A percentile compares a stretch with the other conserved stretches of the same genome.
Evolutionary conservation across 805 yeast species (phyloP).

Genomic region (Sungouiozyma intestinalis): DNA sequence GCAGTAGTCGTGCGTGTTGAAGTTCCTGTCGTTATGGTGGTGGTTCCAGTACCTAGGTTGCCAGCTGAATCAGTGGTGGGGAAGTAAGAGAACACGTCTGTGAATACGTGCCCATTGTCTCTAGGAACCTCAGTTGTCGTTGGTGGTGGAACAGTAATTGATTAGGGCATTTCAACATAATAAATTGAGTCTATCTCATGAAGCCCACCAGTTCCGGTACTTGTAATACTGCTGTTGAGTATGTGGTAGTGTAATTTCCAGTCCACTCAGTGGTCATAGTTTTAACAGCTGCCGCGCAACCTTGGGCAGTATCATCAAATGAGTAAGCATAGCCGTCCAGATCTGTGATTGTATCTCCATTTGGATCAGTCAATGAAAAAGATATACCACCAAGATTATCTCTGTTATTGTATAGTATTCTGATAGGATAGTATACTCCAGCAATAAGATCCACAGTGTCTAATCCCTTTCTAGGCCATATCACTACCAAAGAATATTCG

Average conservation of each 20-base stretch:
- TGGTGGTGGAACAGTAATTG: too few relatives aligned
- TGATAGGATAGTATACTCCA: constrained; percentile 20
- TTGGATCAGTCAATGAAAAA: constrained; percentile 8
- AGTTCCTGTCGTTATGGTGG: too few relatives aligned
- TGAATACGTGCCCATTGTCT: too few relatives aligned
- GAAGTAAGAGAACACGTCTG: too few relatives aligned
- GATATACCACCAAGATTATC: constrained; percentile 3
- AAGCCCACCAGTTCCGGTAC: background rate
- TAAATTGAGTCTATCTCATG: background rate
- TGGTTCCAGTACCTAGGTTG: too few relatives aligned
- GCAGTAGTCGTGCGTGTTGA: too few relatives aligned
- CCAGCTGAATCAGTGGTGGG: too few relatives aligned
- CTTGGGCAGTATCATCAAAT: background rate
- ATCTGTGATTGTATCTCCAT: constrained; percentile 5
- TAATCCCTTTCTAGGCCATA: constrained; percentile 1
- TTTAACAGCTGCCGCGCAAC: background rate
- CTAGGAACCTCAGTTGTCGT: too few relatives aligned
- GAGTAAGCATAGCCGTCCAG: constrained; percentile 5
- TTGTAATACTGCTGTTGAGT: background rate
- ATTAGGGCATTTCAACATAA: background rate
- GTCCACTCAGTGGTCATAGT: constrained; percentile 1
- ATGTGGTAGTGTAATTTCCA: background rate
- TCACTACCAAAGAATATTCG: constrained; percentile 1
- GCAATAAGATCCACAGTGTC: constrained; percentile 7
- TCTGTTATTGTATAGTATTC: constrained; percentile 13